Evolutionary conservation across 768 basidiomycete species (phyloP), one percentile per base, ranked within the genome.

Genomic region (Boletus rex-veris): DNA sequence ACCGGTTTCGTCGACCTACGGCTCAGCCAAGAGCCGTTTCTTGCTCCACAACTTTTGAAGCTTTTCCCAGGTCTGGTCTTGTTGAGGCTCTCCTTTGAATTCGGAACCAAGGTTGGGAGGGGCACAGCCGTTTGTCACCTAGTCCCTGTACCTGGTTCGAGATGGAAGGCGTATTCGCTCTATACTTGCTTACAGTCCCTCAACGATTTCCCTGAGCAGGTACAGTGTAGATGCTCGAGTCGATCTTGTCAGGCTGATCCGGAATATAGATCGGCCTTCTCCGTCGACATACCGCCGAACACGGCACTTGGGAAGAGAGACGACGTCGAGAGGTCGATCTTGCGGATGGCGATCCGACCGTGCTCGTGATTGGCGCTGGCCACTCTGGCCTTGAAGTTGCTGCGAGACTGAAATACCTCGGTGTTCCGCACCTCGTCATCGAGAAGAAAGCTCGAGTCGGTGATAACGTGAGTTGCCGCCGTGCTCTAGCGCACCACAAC

Each of bases 381-480:
- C 88, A 89, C 52, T 79, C 77, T 56, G 90, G 88, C 2, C 69
- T 92, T 26, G 80, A 77, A 36, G 63, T 82, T 3, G 86, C 87
- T 0, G 85, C 85, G 2, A 74, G 85, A n/a, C 70, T 91, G 51
- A 84, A 84, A 61, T 74, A 74, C 39, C 71, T 88, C 21, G 82
- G 78, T 18, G 69, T 90, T 14, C 60, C 73, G 2, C 71, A 77
- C 1, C 69, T 92, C 11, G 66, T 85, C 16, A 70, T 87, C 15
- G 86, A 88, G 56, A 74, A 73, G 59, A 77, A 80, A 50, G 49
- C 70, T 15, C 70, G 77, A 5, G 67, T 83, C 10, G 83, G 85
- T 3, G 81, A 84, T 58, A 78, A 46, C 42, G 66, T 68, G 45
- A 47, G 66, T 61, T 8, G 3, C 5, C 1, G 16, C 14, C 10